Conservation (phyloP, 2,329 filamentous ascomycete genomes). For the Aquanectria penicillioides region DNA sequence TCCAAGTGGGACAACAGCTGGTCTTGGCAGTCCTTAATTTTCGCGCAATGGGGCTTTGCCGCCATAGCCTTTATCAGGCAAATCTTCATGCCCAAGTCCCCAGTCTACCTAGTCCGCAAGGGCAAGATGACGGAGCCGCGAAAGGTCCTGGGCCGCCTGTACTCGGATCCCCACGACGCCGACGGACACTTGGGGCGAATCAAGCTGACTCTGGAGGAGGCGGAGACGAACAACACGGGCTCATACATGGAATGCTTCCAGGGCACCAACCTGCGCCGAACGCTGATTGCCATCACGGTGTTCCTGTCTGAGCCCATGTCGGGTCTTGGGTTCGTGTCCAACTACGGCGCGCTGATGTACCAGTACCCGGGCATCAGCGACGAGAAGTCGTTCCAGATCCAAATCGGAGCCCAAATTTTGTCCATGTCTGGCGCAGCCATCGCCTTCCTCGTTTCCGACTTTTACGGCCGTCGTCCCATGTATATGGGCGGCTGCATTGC, state of each 20-base stretch:
- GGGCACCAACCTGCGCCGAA: conserved; percentile 53
- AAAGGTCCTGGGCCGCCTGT: conserved; percentile 58
- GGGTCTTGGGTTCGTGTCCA: conserved; percentile 55
- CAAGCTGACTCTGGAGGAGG: conserved; percentile 58
- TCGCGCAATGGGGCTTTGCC: conserved; percentile 53
- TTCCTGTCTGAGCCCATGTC: conserved; percentile 56
- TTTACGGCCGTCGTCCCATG: conserved; percentile 43
- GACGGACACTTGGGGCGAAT: conserved; percentile 56
- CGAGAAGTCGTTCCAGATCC: conserved; percentile 40
- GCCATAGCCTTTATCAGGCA: conserved; percentile 44
- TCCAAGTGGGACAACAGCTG: conserved; percentile 49
- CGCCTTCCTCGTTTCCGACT: conserved; percentile 40
- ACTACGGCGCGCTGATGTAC: conserved; percentile 52
- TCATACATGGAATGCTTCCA: conserved; percentile 58
- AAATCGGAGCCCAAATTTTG: conserved; percentile 43
- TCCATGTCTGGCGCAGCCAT: conserved; percentile 43
- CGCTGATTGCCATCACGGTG: conserved; percentile 53
- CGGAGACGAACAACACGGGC: conserved; percentile 41
- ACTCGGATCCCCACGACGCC: conserved; percentile 48
- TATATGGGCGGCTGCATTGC: conserved; percentile 38
- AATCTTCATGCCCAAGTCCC: conserved; percentile 60
- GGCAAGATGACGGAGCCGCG: conserved; percentile 51
- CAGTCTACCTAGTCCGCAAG: conserved; percentile 58
- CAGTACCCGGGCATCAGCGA: conserved; percentile 42
- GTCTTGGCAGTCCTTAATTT: conserved; percentile 54